Evolutionary conservation across 495 filamentous ascomycete species (phyloP).

Genomic region (Aspergillus homomorphus): DNA sequence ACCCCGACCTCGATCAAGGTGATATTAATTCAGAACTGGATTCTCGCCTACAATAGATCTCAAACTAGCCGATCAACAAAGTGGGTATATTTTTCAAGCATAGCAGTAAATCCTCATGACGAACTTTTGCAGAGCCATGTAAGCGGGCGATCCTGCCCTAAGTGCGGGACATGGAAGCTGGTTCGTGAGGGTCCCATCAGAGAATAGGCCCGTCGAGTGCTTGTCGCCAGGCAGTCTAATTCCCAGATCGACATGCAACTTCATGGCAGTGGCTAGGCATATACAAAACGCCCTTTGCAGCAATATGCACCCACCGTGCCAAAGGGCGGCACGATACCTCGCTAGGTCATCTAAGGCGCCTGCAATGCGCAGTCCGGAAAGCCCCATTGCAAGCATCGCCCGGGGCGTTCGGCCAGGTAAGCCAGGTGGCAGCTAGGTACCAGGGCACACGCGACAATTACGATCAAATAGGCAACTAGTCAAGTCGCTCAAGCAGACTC

Average conservation of each 20-base stretch:
- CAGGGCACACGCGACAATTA: background rate
- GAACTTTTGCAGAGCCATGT: background rate
- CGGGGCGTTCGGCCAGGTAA: too few species aligned
- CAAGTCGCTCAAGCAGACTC: conserved; percentile 25
- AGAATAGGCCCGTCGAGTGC: background rate
- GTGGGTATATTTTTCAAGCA: background rate
- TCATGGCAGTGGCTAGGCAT: background rate
- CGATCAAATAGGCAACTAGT: background rate
- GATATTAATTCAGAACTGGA: too few species aligned
- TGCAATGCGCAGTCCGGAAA: too few species aligned
- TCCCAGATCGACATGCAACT: background rate
- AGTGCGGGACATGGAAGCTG: background rate
- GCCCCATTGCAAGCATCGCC: too few species aligned
- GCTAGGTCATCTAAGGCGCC: too few species aligned
- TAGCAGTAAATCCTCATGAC: background rate
- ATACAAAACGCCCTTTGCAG: background rate
- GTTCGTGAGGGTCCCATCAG: background rate
- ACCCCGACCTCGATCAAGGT: too few species aligned
- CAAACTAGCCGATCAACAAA: background rate
- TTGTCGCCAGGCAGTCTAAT: background rate
- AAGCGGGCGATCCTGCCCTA: background rate
- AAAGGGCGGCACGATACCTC: too few species aligned
- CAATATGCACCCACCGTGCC: background rate
- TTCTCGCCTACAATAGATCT: background rate
- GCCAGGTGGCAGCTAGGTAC: background rate